Percentiles rank a stretch among this genome's conserved stretches.
phyloP scores from a whole-genome alignment of 139 green algal species.

The Microglena sp. region DNA sequence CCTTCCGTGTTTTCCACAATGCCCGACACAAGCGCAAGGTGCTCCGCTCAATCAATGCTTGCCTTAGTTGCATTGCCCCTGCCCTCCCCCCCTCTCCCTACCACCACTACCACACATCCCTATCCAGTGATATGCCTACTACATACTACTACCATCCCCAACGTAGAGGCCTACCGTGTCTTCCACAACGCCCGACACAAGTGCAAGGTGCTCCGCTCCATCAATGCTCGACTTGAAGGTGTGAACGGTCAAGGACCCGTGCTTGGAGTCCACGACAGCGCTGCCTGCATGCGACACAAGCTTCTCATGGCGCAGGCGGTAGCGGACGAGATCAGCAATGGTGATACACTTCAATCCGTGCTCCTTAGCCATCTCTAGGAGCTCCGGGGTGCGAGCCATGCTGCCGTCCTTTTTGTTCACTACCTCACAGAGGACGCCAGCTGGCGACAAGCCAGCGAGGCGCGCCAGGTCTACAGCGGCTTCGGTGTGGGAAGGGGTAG shows the following conservation, averaged over 20 bases:
- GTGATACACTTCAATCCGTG: slow-evolving; percentile 82
- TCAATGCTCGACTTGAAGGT: slow-evolving; percentile 10
- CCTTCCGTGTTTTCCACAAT: neutral
- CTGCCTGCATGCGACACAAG: neutral
- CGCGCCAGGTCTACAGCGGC: slow-evolving; percentile 83
- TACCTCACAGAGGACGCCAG: slow-evolving; percentile 92
- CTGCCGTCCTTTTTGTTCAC: slow-evolving; percentile 71
- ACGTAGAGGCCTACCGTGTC: slow-evolving; percentile 2
- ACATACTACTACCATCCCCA: no score
- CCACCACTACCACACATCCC: no score
- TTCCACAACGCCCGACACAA: neutral
- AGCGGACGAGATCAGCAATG: slow-evolving; percentile 80
- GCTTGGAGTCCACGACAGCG: neutral
- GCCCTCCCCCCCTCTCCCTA: no score
- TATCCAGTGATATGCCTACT: no score
- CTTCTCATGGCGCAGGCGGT: slow-evolving; percentile 40
- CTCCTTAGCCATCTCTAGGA: slow-evolving; percentile 68
- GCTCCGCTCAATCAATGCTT: slow-evolving; percentile 7
- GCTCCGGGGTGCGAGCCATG: slow-evolving; percentile 77
- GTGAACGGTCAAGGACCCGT: slow-evolving; percentile 1
- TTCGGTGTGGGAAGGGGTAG: slow-evolving; percentile 88
- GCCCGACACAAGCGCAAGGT: slow-evolving; percentile 1
- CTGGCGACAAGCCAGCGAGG: slow-evolving; percentile 76
- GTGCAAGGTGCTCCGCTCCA: slow-evolving; percentile 6
- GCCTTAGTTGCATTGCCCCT: no score